Base-by-base conservation (phyloP, 1,139 yeast genomes). In the Debaryomyces udenii region DNA sequence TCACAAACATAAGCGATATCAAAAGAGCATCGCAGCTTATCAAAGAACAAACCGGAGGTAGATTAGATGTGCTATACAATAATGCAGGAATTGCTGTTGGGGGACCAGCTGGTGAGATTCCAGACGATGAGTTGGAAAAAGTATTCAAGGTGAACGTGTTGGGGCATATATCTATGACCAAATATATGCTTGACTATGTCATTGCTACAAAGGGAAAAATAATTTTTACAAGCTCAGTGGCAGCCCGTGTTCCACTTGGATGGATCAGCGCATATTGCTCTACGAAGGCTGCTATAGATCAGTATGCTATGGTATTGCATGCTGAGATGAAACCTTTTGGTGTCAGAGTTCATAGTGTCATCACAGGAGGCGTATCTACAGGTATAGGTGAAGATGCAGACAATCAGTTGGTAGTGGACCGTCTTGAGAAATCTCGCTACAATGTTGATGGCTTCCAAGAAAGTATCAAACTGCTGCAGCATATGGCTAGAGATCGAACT, bases 291-390 rank as follows among this genome's bases (percentile, higher is more conserved):
- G 66, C 66, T 22, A 56, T 61, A 36, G 63, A 61, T 41, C 55
- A 48, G 37, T 61, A 60, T 37, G 66, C 66, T 4, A 41, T 47
- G 37, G 51, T 46, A 7, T 47, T 61, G 31, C 53, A 46, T 22
- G 47, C 41, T 6, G 66, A 61, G 40, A 44, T 61, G 64, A 44
- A 50, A 40, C 73, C 73, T 0, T 65, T 65, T 40, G 71, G 65
- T 0, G 70, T 65, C 9, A 42, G 56, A 20, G 74, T 69, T 7
- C 67, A 67, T 46, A 56, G 64, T 31, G 61, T 68, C 5, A 65
- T 68, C 28, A 66, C 74, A 4, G 74, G 75, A 1, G 73, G 69
- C 2, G 74, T 69, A 3, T 55, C 67, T 37, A 67, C 74, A n/a
- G 66, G 61, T 9, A 64, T 69, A 10, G 28, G 28, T n/a, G 11